These are phyloP conservation scores for Claviceps capensis DNA, from an alignment of 2,329 filamentous ascomycete genomes.

Conservation along the genomic window DNA sequence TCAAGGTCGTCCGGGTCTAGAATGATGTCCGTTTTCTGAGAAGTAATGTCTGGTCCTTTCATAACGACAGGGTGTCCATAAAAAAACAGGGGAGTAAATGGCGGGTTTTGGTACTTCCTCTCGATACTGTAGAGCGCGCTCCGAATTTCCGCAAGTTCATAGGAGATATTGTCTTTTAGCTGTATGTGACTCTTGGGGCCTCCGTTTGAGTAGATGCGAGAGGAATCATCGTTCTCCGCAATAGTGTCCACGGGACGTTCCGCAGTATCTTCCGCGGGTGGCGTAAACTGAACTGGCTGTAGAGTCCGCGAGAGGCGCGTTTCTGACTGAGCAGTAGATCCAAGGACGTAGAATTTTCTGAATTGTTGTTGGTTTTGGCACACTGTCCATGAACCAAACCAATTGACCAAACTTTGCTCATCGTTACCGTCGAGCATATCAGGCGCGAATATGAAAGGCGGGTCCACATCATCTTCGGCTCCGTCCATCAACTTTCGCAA, in stretches of 20 bases:
- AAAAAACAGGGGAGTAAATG: constrained; percentile 15
- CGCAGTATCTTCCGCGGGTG: not conserved
- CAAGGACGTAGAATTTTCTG: constrained; percentile 42
- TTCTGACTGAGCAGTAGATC: constrained; percentile 22
- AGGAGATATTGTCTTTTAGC: not conserved
- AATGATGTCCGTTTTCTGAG: constrained; percentile 10
- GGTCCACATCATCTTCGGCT: constrained; percentile 6
- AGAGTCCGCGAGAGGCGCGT: constrained; percentile 13
- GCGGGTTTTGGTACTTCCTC: not conserved
- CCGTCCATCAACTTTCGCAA: constrained; percentile 9
- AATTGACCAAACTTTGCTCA: constrained; percentile 48
- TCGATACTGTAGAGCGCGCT: not conserved
- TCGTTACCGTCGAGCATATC: constrained; percentile 39
- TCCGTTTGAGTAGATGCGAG: not conserved
- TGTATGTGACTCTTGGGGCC: not conserved
- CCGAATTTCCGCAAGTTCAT: not conserved
- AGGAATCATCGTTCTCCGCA: not conserved
- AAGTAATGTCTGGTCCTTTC: constrained; percentile 14
- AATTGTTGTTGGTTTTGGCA: constrained; percentile 32
- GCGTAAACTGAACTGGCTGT: constrained; percentile 2
- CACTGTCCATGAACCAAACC: constrained; percentile 47
- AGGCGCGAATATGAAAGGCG: constrained; percentile 32
- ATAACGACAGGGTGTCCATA: constrained; percentile 30
- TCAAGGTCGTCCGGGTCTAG: constrained; percentile 9
- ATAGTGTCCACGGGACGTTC: no score